These are phyloP conservation scores for Carex kokanica DNA, from an alignment of 176 grass and related monocot genomes.

Conservation along the genomic window DNA sequence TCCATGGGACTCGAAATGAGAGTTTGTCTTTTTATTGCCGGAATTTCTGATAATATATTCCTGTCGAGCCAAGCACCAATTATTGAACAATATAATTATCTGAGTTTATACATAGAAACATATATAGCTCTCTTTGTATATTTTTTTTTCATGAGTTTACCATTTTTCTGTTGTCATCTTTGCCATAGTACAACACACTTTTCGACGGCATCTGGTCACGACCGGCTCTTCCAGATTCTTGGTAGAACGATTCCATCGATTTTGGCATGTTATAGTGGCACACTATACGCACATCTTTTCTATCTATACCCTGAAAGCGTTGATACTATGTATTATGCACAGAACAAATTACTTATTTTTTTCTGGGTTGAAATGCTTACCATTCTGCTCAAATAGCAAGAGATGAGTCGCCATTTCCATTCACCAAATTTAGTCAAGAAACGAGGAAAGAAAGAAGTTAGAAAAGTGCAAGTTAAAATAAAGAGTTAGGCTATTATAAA, in stretches of 20 bases:
- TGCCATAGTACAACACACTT: conserved; percentile 88
- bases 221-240: conserved; percentile 89
- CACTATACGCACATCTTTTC: conserved; percentile 91
- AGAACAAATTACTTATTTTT: conserved; percentile 6
- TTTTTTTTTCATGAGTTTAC: conserved; percentile 35
- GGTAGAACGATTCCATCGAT: conserved; percentile 96
- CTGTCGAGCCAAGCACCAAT: conserved; percentile 35
- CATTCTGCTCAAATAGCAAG: conserved; percentile 51
- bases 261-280: conserved; percentile 94
- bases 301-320: conserved; percentile 86
- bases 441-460: not conserved
- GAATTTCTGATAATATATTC: conserved; percentile 90
- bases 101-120: not conserved
- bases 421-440: not conserved
- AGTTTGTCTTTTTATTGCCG: conserved; percentile 46
- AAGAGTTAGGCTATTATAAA: not conserved
- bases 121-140: not conserved
- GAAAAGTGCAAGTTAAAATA: not conserved
- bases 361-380: conserved; percentile 36
- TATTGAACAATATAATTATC: conserved; percentile 25
- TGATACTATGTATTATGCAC: conserved; percentile 28
- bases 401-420: conserved; percentile 16
- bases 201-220: conserved; percentile 72
- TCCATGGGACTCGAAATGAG: conserved; percentile 46
- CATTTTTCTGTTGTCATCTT: conserved; percentile 80